Base-by-base conservation (phyloP, 805 yeast species). In the Starmerella kuoi region DNA sequence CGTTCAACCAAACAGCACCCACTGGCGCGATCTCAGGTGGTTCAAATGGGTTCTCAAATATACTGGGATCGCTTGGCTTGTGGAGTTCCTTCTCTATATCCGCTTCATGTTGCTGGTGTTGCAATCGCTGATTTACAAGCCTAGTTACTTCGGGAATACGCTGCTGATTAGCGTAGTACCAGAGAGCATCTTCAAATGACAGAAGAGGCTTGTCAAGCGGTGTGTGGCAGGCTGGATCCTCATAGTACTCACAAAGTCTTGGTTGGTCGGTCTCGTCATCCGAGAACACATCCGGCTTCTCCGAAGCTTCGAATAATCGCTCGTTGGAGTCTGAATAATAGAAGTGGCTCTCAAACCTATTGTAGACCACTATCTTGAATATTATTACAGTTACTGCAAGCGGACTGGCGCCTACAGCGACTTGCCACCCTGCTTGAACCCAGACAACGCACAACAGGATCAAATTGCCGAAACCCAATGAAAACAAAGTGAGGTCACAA, bases 381-480 rank as follows among this genome's bases (percentile, higher is more conserved):
- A 46, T 40, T 7, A 63, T 30, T 27, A 62, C 48, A 0, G 54
- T 42, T 1, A 48, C 38, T 0, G 56, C 55, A 17, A 62, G 42
- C 5, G 67, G 67, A 2, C 42, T 49, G 3, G 57, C 52, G 2
- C 52, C 57, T 26, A 55, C 46, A 0, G 66, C 65, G 24, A 59
- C 49, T 9, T 37, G 37, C 60, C 62, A 56, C 19, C 58, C 55
- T 1, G 59, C 60, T 44, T 62, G 66, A 5, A 55, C 60, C 63
- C 66, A 61, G 1, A 62, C 58, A 3, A 64, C 60, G 11, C 58
- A 53, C 24, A 64, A 45, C 36, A 63, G 51, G 35, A 61, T 55
- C n/a, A 62, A 45, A 40, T 63, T 61, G 8, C 68, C 67, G 28
- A 64, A 51, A 5, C 43, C 56, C 3, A 56, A 44, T 2, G 63